Evolutionary conservation across 441 rosid genomes (phyloP).

Genomic region (Erodium trifolium): DNA sequence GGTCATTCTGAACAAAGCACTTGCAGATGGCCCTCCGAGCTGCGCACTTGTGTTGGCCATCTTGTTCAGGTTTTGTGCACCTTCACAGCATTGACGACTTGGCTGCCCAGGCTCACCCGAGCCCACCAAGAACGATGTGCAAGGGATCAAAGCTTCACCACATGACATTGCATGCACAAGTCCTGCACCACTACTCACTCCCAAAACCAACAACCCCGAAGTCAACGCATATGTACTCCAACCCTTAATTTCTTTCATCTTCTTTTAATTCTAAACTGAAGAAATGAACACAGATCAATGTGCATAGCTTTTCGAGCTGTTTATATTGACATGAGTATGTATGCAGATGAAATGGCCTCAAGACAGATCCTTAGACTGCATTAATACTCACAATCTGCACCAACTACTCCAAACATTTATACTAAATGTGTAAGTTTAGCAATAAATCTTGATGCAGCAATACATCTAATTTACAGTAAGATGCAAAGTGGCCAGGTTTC

Average conservation of each 20-base stretch:
- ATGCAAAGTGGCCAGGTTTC: background rate
- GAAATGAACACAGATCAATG: background rate
- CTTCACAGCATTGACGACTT: constrained; percentile 1
- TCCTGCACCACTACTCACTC: background rate
- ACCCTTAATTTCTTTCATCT: constrained; percentile 4
- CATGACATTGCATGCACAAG: background rate
- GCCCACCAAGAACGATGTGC: too few relatives aligned
- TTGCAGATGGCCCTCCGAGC: background rate
- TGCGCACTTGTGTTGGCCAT: background rate
- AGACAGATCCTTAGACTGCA: background rate
- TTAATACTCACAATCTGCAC: constrained; percentile 4
- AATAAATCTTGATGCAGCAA: background rate
- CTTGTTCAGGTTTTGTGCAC: background rate
- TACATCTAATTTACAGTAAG: background rate
- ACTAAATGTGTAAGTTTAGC: background rate
- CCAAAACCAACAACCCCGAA: background rate
- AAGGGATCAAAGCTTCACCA: constrained; percentile 7
- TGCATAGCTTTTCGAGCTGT: background rate
- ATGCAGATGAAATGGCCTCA: too few relatives aligned
- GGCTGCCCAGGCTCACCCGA: background rate
- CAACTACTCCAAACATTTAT: background rate
- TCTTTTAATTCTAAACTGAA: background rate
- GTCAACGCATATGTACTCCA: background rate
- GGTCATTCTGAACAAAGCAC: constrained; percentile 1
- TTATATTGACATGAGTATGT: background rate